Conservation (phyloP, 2,329 filamentous ascomycete species). For the Celoporthe dispersa region DNA sequence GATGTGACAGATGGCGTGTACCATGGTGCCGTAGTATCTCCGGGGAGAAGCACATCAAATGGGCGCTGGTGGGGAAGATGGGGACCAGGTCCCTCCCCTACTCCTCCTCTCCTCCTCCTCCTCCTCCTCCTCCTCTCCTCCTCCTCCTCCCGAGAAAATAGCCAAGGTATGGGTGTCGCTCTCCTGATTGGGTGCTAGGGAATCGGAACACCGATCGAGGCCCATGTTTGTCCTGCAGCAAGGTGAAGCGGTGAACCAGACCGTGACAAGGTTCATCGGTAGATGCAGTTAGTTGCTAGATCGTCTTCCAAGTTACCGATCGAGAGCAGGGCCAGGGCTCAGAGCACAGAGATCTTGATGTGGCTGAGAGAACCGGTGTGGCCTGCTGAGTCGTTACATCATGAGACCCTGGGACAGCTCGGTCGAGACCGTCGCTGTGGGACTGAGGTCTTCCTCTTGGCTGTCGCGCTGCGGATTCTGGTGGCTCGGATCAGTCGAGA, state of each 20-base stretch:
- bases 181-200: neutral
- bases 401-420: neutral
- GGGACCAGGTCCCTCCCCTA: neutral
- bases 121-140: neutral
- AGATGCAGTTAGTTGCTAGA: neutral
- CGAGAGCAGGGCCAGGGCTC: neutral
- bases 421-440: neutral
- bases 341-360: neutral
- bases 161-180: neutral
- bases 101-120: too few species aligned
- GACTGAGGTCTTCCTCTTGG: neutral
- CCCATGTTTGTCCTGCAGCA: neutral
- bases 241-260: slow-evolving; percentile 1
- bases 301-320: neutral
- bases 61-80: neutral
- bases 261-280: neutral
- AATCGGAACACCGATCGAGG: neutral
- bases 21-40: neutral
- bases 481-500: neutral
- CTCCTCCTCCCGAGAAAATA: neutral
- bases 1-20: slow-evolving; percentile 3
- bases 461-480: neutral
- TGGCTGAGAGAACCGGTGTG: neutral
- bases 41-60: neutral
- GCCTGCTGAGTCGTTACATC: neutral